Evolutionary conservation across 495 filamentous ascomycete species (phyloP), one percentile per base, ranked within the genome.

Genomic region (Annulohypoxylon nitens): DNA sequence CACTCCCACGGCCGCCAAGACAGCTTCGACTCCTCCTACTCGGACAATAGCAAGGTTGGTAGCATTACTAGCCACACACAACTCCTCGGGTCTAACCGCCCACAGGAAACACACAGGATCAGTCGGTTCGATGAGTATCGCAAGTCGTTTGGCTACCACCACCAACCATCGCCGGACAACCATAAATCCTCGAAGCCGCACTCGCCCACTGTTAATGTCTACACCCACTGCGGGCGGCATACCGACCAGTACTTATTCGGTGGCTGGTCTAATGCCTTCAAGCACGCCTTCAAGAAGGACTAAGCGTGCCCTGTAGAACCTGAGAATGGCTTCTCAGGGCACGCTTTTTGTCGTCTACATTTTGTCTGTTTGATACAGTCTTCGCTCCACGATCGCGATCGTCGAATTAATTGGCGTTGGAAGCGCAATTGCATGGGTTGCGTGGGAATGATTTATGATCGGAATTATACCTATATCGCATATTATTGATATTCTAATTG

Each of bases 181-280:
- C 71, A 53, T 43, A 75, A 75, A 43, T 54, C 48, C 12, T 30
- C 72, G 34, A 78, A 76, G 64, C 45, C 73, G 5, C 59, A 66
- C 60, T 71, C 79, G 23, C 78, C 75, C 4, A 79, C 77, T 7
- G 79, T 81, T 47, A 81, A 81, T 30, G 64, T 71, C 2, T 77
- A 79, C 70, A 79, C 79, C 9, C 69, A 78, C 36, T 81, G 79
- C 51, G 79, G 79, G 4, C 70, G 79, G 6, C 79, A 81, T 50
- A 70, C 74, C 37, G 70, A 81, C 65, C 77, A 81, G 45, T 79
- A 73, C 45, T 63, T 81, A 11, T 72, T 81, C 50, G 66, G 77
- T 33, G 79, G 79, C 34, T 76, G 74, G 67, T 71, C 71, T 12
- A 68, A 75, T 12, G 25, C 69, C 12, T 53, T 79, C 26, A 67